Conservation (phyloP, 352 stramenopile species). For the Elongisporangium senticosum region DNA sequence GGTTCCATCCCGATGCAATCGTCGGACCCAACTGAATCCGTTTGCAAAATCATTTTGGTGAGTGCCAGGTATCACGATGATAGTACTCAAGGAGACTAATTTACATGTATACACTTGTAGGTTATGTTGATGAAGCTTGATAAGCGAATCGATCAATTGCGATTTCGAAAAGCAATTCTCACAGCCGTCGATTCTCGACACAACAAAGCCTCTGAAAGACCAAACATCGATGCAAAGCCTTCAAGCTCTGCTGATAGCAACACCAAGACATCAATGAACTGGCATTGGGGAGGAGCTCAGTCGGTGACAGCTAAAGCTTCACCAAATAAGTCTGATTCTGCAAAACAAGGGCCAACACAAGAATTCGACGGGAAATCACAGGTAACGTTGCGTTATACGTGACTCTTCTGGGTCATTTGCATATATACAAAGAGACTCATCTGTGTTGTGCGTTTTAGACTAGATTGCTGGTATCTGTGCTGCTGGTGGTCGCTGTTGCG, state of each 20-base stretch:
- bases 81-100: background rate
- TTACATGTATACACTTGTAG: background rate
- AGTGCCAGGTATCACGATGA: conserved; percentile 1
- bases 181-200: conserved; percentile 16
- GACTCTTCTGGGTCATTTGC: background rate
- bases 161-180: conserved; percentile 42
- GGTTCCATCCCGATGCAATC: conserved; percentile 6
- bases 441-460: background rate
- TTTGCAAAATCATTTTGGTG: conserved; percentile 47
- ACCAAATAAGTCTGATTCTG: background rate
- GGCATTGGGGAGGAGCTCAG: background rate
- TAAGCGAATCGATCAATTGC: conserved; percentile 49
- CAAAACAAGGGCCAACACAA: background rate
- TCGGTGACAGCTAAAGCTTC: background rate
- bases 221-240: background rate
- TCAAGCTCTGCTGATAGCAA: background rate
- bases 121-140: conserved; percentile 34
- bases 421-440: background rate
- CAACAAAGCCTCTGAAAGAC: background rate
- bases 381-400: background rate
- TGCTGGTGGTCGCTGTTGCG: conserved; percentile 27
- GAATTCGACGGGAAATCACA: background rate
- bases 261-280: background rate
- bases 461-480: conserved; percentile 5
- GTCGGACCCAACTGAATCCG: conserved; percentile 17